Conservation (phyloP, 176 grass and related monocot species). For the Carex littledalei region DNA sequence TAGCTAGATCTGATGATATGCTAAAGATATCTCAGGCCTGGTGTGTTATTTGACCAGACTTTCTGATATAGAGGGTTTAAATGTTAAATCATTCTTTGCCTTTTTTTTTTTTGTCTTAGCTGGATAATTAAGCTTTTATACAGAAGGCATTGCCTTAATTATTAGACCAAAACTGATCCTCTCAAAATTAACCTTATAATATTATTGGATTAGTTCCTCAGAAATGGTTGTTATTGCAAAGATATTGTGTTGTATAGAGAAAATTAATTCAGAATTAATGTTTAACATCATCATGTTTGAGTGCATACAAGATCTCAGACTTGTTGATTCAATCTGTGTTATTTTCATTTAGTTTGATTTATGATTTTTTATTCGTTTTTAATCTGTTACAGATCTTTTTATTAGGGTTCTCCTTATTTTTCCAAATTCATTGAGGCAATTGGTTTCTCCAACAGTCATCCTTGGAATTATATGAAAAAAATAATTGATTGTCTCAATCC, state of each 20-base stretch:
- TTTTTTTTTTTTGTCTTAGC: neutral
- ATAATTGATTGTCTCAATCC: neutral
- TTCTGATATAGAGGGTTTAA: neutral
- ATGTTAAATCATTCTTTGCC: neutral
- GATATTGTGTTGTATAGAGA: neutral
- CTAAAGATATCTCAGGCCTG: neutral
- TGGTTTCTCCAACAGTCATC: neutral
- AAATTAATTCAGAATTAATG: neutral
- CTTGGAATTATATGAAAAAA: neutral
- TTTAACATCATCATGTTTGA: too few species aligned
- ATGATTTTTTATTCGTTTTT: neutral
- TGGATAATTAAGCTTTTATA: neutral
- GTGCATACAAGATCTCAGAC: neutral
- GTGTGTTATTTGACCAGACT: neutral
- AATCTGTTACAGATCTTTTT: neutral
- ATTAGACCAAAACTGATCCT: neutral
- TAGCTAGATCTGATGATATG: neutral
- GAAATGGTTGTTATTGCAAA: neutral
- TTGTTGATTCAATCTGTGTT: neutral
- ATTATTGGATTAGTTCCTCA: neutral
- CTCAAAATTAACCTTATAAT: neutral
- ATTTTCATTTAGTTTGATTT: neutral
- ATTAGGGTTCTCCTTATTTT: neutral
- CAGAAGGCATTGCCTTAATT: too few species aligned
- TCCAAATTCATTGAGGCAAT: neutral